Conservation (phyloP, 768 basidiomycete species). For the Amyloporia xantha region DNA sequence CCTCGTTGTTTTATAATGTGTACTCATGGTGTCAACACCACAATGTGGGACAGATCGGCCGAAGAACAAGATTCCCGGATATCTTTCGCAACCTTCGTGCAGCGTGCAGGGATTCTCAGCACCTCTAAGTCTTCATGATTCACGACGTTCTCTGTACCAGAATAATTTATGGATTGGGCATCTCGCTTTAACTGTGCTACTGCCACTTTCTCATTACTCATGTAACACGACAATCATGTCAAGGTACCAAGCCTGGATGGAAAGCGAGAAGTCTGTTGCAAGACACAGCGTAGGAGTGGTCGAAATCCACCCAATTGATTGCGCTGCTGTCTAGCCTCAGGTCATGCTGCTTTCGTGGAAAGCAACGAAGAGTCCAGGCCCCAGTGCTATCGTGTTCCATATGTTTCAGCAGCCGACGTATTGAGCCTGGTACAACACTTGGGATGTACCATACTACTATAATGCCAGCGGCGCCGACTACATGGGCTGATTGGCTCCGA, state of each 20-base stretch:
- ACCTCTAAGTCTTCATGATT: constrained; percentile 2
- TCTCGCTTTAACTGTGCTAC: too few species aligned
- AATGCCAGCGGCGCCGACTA: too few species aligned
- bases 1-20: neutral
- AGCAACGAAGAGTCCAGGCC: too few species aligned
- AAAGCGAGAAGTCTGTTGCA: neutral
- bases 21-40: neutral
- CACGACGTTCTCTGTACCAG: neutral
- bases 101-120: constrained; percentile 18
- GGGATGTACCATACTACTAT: too few species aligned
- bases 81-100: constrained; percentile 20
- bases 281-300: neutral
- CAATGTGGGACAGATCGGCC: constrained; percentile 9
- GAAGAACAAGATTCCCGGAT: constrained; percentile 20
- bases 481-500: too few species aligned
- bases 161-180: too few species aligned
- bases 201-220: neutral
- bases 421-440: too few species aligned
- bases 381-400: too few species aligned
- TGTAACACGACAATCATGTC: neutral
- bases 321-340: too few species aligned
- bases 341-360: too few species aligned
- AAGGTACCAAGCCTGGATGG: neutral
- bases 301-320: neutral
- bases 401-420: too few species aligned